Evolutionary conservation across 2,329 filamentous ascomycete species (phyloP), one percentile per base, ranked within the genome.

Genomic region (Aschersonia sp.): DNA sequence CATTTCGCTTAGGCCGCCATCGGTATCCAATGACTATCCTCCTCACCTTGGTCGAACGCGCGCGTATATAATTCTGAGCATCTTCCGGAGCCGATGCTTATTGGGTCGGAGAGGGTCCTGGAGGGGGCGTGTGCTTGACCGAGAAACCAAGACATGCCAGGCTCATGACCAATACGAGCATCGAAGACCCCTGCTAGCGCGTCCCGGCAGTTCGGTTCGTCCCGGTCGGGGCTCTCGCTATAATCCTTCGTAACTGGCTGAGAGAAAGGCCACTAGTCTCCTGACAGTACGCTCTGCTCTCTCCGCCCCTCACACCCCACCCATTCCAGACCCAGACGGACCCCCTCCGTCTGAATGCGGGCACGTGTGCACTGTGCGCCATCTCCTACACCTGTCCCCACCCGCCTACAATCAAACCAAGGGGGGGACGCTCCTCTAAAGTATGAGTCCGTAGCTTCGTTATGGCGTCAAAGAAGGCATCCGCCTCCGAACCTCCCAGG

Each of bases 131-230:
- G 41, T 30, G 35, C 35, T 37, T 37, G 33, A 8, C 33, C 7
- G 33, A 37, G 22, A 22, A 22, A 22, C 22, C 22, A 22, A 22
- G 22, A 22, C 22, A 22, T 22, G 22, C 22, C 22, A 22, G 22
- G 22, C 22, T 22, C 22, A 22, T 37, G 33, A 8, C 33, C 12
- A 12, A 37, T 61, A 61, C 60, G 39, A 7, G 5, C 22, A 14
- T 31, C 10, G 14, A 0, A 9, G 5, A 9, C 40, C 54, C 52
- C 43, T 55, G 39, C 58, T 66, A 66, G 63, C 57, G 60, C 53
- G 56, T 58, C 59, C 58, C 63, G 63, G 55, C 58, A 63, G 53
- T 53, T 54, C 62, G 63, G 63, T 59, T 63, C 55, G 56, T 52
- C 54, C 62, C 53, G 51, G 50, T 50, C 51, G 45, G 47, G 46